A percentile compares a stretch with the other conserved stretches of the same genome.
phyloP scores from a whole-genome alignment of 2,329 filamentous ascomycete species.

The Aspergillus viridinutans region DNA sequence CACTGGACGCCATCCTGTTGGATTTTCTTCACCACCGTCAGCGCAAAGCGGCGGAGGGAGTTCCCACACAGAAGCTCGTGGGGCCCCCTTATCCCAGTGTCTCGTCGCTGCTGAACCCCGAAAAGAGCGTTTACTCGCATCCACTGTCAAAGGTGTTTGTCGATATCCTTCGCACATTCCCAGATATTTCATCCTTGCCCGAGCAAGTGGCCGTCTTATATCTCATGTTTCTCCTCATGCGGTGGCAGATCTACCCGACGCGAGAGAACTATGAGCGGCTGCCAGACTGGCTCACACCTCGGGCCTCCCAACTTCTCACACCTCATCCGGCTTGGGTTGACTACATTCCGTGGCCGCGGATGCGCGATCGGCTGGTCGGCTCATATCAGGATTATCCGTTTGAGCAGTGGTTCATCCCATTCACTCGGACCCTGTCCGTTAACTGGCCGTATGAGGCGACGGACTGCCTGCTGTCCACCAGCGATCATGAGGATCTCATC shows the following conservation, averaged over 20 bases:
- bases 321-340: slow-evolving; percentile 80
- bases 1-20: slow-evolving; percentile 72
- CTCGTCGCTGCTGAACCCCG: slow-evolving; percentile 70
- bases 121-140: slow-evolving; percentile 60
- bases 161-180: slow-evolving; percentile 79
- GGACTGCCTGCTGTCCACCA: slow-evolving; percentile 59
- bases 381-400: slow-evolving; percentile 59
- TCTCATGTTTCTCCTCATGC: slow-evolving; percentile 81
- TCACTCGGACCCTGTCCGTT: slow-evolving; percentile 67
- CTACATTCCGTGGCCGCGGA: slow-evolving; percentile 71
- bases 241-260: slow-evolving; percentile 78
- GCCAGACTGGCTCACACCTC: slow-evolving; percentile 67
- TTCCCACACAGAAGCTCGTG: slow-evolving; percentile 60
- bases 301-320: slow-evolving; percentile 60
- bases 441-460: slow-evolving; percentile 81
- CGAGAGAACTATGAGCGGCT: slow-evolving; percentile 74
- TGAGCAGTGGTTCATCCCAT: slow-evolving; percentile 79
- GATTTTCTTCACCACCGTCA: slow-evolving; percentile 70
- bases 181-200: slow-evolving; percentile 70
- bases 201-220: slow-evolving; percentile 80
- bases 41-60: slow-evolving; percentile 62
- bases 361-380: slow-evolving; percentile 64
- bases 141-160: slow-evolving; percentile 81
- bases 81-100: slow-evolving; percentile 78
- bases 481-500: slow-evolving; percentile 58